phyloP scores from a whole-genome alignment of 1,139 yeast genomes.

The Suhomyces bolitotheri region DNA sequence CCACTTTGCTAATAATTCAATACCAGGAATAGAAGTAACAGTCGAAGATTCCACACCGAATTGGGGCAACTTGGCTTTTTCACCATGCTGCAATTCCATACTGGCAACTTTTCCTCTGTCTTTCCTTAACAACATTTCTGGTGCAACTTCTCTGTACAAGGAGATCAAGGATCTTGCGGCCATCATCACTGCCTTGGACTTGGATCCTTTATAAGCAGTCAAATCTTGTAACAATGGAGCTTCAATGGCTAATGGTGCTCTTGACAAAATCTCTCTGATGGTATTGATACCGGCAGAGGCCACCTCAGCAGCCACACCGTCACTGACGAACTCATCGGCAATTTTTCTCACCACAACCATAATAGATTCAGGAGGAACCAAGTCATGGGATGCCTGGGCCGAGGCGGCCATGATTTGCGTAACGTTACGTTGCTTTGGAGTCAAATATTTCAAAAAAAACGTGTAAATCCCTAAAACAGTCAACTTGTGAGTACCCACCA shows the following conservation, averaged over 20 bases:
- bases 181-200: conserved; percentile 88
- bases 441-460: conserved; percentile 80
- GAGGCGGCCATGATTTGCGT: conserved; percentile 96
- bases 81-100: conserved; percentile 68
- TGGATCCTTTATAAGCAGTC: conserved; percentile 87
- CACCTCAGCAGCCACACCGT: conserved; percentile 97
- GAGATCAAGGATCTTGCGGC: conserved; percentile 91
- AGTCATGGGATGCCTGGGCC: conserved; percentile 95
- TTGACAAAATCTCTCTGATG: conserved; percentile 84
- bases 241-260: conserved; percentile 94
- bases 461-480: conserved; percentile 88
- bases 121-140: conserved; percentile 85
- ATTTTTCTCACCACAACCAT: conserved; percentile 79
- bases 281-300: conserved; percentile 98
- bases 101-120: conserved; percentile 93
- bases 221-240: conserved; percentile 83
- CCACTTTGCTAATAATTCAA: conserved; percentile 89
- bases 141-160: conserved; percentile 90
- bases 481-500: conserved; percentile 92
- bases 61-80: conserved; percentile 45
- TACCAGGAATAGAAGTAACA: conserved; percentile 77
- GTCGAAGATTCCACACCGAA: conserved; percentile 72
- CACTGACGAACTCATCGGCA: conserved; percentile 96
- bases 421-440: conserved; percentile 92
- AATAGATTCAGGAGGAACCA: conserved; percentile 93